Conservation (phyloP, 2,329 filamentous ascomycete species). For the Lachnellula arida region DNA sequence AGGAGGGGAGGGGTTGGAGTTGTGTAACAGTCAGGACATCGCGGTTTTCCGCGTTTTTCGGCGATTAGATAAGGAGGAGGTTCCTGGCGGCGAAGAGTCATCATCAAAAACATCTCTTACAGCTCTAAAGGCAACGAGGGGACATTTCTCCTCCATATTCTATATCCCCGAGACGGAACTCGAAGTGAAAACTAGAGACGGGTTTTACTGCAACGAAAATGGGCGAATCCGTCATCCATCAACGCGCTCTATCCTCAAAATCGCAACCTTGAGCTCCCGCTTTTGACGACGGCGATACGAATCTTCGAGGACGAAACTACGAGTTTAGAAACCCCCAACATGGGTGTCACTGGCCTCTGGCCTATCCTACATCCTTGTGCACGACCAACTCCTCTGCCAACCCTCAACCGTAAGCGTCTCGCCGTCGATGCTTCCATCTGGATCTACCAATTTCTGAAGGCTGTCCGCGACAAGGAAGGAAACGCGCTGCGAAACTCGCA, state of each 20-base stretch:
- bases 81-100: slow-evolving; percentile 2
- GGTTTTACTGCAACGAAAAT: slow-evolving; percentile 3
- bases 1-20: neutral
- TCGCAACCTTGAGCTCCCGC: slow-evolving; percentile 6
- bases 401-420: slow-evolving; percentile 90
- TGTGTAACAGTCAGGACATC: neutral
- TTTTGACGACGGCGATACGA: neutral
- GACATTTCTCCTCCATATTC: neutral
- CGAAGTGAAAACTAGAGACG: neutral
- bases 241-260: neutral
- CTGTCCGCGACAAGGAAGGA: slow-evolving; percentile 96
- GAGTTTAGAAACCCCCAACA: slow-evolving; percentile 37
- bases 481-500: slow-evolving; percentile 95
- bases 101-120: slow-evolving; percentile 5
- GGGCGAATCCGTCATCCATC: slow-evolving; percentile 4
- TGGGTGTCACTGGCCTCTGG: slow-evolving; percentile 99
- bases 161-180: neutral
- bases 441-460: slow-evolving; percentile 99
- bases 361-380: slow-evolving; percentile 92
- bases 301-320: neutral
- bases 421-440: slow-evolving; percentile 98
- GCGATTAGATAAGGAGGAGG: slow-evolving; percentile 12
- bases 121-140: neutral
- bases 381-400: slow-evolving; percentile 91
- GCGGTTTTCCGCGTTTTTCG: neutral